These are phyloP conservation scores for Grigorovia yakushimaensis DNA, from an alignment of 805 yeast genomes.

Conservation along the genomic window DNA sequence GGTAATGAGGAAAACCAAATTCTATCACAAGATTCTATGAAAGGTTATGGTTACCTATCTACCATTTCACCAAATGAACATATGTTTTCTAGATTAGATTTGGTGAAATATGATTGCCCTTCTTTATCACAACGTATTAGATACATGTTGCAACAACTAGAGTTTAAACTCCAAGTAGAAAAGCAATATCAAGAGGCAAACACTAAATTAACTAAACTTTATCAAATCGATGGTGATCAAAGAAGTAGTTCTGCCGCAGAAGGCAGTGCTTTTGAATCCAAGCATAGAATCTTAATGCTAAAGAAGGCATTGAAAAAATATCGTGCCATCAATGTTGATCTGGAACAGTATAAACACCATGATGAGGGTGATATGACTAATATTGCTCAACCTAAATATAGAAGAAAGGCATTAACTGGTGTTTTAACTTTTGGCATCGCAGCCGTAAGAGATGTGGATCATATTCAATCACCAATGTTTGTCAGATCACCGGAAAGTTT, in stretches of 20 bases:
- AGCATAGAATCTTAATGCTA: conserved; percentile 73
- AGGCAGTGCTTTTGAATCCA: conserved; percentile 75
- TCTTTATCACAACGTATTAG: conserved; percentile 90
- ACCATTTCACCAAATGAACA: conserved; percentile 29
- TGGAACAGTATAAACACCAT: conserved; percentile 46
- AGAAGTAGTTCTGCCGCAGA: conserved; percentile 80
- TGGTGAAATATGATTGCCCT: conserved; percentile 87
- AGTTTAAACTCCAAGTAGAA: conserved; percentile 89
- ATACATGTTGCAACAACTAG: conserved; percentile 89
- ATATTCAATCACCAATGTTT: conserved; percentile 74
- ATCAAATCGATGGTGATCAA: conserved; percentile 85
- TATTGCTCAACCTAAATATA: conserved; percentile 58
- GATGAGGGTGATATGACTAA: conserved; percentile 46
- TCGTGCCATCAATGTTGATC: conserved; percentile 73
- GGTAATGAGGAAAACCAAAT: conserved; percentile 3
- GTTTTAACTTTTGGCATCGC: conserved; percentile 60
- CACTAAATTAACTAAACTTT: conserved; percentile 76
- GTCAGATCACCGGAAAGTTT: conserved; percentile 71
- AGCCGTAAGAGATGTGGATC: conserved; percentile 84
- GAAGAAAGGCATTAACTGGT: conserved; percentile 81
- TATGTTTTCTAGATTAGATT: conserved; percentile 58
- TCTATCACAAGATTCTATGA: conserved; percentile 10
- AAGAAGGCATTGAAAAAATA: conserved; percentile 78
- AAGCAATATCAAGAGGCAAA: conserved; percentile 88
- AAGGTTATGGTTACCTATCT: conserved; percentile 29